A percentile compares a stretch with the other conserved stretches of the same genome.
phyloP scores from a whole-genome alignment of 2,329 filamentous ascomycete genomes.

The Incumbomyces delicatus region DNA sequence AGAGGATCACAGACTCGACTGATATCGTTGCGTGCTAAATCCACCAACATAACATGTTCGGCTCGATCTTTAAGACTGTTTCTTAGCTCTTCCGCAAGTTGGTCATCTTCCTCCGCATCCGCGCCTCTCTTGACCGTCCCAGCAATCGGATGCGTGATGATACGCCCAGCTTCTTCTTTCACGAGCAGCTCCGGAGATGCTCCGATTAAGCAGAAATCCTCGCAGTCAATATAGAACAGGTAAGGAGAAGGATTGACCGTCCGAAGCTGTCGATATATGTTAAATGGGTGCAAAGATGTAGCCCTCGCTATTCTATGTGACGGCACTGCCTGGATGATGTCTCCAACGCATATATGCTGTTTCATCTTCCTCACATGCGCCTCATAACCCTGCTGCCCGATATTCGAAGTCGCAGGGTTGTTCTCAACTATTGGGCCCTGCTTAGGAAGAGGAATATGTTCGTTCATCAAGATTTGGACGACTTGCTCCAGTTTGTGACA shows the following conservation, averaged over 20 bases:
- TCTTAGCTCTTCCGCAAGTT: slow-evolving; percentile 65
- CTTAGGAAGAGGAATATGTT: slow-evolving; percentile 65
- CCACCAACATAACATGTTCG: slow-evolving; percentile 96
- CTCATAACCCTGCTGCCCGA: slow-evolving; percentile 82
- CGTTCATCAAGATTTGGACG: slow-evolving; percentile 61
- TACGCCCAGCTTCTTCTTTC: slow-evolving; percentile 73
- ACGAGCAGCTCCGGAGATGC: slow-evolving; percentile 91
- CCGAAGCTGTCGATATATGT: slow-evolving; percentile 90
- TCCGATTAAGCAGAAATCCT: slow-evolving; percentile 87
- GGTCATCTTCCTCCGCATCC: slow-evolving; percentile 70
- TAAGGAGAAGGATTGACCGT: slow-evolving; percentile 98
- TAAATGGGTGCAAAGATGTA: slow-evolving; percentile 89
- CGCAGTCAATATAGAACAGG: slow-evolving; percentile 89
- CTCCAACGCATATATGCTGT: slow-evolving; percentile 78
- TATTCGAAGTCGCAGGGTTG: slow-evolving; percentile 81
- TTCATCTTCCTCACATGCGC: slow-evolving; percentile 77
- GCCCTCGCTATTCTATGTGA: slow-evolving; percentile 87
- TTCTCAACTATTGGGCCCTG: slow-evolving; percentile 64
- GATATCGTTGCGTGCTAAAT: slow-evolving; percentile 90
- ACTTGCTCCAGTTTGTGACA: slow-evolving; percentile 54
- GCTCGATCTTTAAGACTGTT: slow-evolving; percentile 82
- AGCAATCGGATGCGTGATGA: slow-evolving; percentile 95
- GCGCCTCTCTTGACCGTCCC: slow-evolving; percentile 85
- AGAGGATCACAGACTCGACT: slow-evolving; percentile 89
- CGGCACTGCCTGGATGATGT: slow-evolving; percentile 96